Base-by-base conservation (phyloP, 73 alveolate genomes). In the Symbiodinium natans region DNA sequence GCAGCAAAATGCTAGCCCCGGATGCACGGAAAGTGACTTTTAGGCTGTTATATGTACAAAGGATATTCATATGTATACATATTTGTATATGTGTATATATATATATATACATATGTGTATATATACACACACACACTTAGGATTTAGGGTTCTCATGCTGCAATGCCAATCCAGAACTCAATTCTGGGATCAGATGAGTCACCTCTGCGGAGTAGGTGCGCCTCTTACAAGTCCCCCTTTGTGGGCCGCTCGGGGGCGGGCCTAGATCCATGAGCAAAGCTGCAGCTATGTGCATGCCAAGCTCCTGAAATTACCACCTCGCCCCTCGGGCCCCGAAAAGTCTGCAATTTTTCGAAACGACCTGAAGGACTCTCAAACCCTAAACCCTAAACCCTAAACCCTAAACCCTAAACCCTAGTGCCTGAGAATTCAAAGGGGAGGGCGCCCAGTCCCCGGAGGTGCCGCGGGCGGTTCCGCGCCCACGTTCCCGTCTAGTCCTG, bases 131-230 rank as follows among this genome's bases (percentile, higher is more conserved):
- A n/a, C n/a, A n/a, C n/a, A n/a, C n/a, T n/a, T 46, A 46, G 59
- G 59, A 9, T 46, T 46, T 46, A n/a, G n/a, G n/a, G n/a, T n/a
- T n/a, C n/a, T n/a, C n/a, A 46, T 46, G 59, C 31, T 21, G 77
- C 77, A 63, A 63, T 63, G 77, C 77, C 1, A 27, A 11, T 23
- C 77, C 77, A 34, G 77, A 27, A 63, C 77, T 63, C 77, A 63
- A 63, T 63, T 63, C 77, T 31, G 77, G 77, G 77, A 63, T 63
- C 77, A 63, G 77, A 63, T 63, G 15, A 63, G 77, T 63, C 77
- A 3, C 34, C 77, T 27, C 77, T 34, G 39, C 2, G 34, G 25
- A 27, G 34, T 7, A 63, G 10, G 77, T 63, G 77, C 77, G 10
- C 77, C 77, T 63, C 77, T 63, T 63, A 63, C 77, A 0, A 63